Base-by-base conservation (phyloP, 164 flowering plant genomes). In the Saururus chinensis region DNA sequence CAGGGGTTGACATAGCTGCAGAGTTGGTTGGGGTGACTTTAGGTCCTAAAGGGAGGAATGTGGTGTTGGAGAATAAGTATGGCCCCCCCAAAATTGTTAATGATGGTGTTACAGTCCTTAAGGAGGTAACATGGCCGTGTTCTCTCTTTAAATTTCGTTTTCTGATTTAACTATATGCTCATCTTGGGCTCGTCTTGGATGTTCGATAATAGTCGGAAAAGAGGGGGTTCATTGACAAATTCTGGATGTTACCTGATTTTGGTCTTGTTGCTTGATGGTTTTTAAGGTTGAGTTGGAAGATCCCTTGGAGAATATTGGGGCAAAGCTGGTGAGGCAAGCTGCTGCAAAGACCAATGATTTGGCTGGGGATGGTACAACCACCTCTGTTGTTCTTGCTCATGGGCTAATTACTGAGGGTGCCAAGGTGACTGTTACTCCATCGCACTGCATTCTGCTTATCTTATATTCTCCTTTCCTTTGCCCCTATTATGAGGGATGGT, bases 31-130 rank as follows among this genome's bases (percentile, higher is more conserved):
- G 96, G 19, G 92, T 88, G 52, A 92, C 98, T 16, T 68, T 92
- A 73, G 96, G 96, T 48, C 98, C 96, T 1, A 92, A 85, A 53
- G 98, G 98, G 62, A 87, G 98, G 74, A 92, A 92, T 80, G 96
- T 92, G 62, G 89, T 92, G 69, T 60, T 92, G 74, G 77, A 82
- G 75, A 92, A 87, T 71, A 92, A 88, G 77, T 87, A 92, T 73
- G 95, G 98, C 25, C 86, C 98, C 16, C 98, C 96, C 16, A 92
- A 84, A 77, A 92, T 92, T 76, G 90, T 88, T 40, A 92, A 92
- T 70, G 96, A 92, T 76, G 98, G 96, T 56, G 96, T 76, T 61
- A 82, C 96, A 67, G 92, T 92, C 4, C 92, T 85, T 64, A 88
- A 92, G 71, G 72, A 92, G 95, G 98, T 88, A 61, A 41, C 20